Base-by-base conservation (phyloP, 371 early-diverging fungal genomes). In the Mortierella sp. region DNA sequence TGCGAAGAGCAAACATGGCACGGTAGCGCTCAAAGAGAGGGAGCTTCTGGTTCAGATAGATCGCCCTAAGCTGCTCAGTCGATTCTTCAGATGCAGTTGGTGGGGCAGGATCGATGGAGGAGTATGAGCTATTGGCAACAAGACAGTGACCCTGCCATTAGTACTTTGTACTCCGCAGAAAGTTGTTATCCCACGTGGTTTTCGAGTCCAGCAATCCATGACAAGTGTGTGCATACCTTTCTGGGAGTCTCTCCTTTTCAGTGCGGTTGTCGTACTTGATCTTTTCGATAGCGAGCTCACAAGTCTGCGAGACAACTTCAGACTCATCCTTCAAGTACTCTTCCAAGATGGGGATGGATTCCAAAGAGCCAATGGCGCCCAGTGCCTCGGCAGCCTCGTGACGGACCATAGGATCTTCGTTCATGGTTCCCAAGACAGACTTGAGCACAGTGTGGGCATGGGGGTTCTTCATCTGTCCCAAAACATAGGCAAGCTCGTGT, bases 371-470 rank as follows among this genome's bases (percentile, higher is more conserved):
- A 76, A 98, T 94, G 12, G 98, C 98, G 28, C 96, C 98, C 67
- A 98, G 80, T 2, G 98, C 96, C 84, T 98, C 98, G n/a, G 97
- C 98, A 46, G 98, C 97, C 90, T 98, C 99, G 78, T 99, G 99
- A 19, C 99, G 90, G 34, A 99, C 99, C 95, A 99, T 99, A 47
- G 93, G 93, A 76, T 96, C 94, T 79, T 98, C 92, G 0, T 80
- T 62, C 45, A 74, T 66, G 63, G 94, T 80, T 31, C 80, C 81
- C n/a, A 97, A 80, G 10, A 97, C 92, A 12, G 61, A 45, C 54
- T 71, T 69, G 19, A 99, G 87, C 19, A 88, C 80, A 0, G 87
- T 84, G 46, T 96, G 90, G 21, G 98, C 95, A n/a, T 81, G 71
- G 34, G 85, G 83, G 72, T 94, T 92, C 73, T 91, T 89, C 91